A percentile compares a stretch with the other conserved stretches of the same genome.
phyloP scores from a whole-genome alignment of 2,329 filamentous ascomycete species.

The Fusarium irregulare region DNA sequence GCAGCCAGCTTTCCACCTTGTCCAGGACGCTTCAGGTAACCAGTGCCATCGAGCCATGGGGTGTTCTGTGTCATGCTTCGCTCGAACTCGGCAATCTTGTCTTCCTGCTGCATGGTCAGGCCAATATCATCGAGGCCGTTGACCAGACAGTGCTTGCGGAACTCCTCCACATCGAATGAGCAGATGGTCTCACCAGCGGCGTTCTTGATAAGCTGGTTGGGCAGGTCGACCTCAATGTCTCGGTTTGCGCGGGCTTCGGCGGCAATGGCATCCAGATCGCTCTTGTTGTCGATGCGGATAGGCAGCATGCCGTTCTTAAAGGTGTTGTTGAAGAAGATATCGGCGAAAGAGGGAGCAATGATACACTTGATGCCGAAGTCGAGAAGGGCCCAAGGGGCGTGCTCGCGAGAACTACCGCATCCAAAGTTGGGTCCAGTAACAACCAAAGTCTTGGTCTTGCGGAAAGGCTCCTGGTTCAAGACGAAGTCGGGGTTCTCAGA shows the following conservation, averaged over 20 bases:
- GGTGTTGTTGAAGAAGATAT: slow-evolving; percentile 99
- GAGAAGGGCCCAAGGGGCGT: slow-evolving; percentile 95
- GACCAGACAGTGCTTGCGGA: slow-evolving; percentile 92
- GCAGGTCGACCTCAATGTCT: slow-evolving; percentile 90
- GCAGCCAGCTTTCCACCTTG: slow-evolving; percentile 66
- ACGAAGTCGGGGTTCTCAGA: slow-evolving; percentile 84
- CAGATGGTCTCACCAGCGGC: slow-evolving; percentile 78
- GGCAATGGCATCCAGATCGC: slow-evolving; percentile 75
- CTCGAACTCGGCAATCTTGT: slow-evolving; percentile 89
- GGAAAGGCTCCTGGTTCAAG: slow-evolving; percentile 90
- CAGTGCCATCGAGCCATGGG: slow-evolving; percentile 90
- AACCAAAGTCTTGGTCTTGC: slow-evolving; percentile 86
- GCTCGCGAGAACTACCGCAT: slow-evolving; percentile 91
- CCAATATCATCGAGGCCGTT: slow-evolving; percentile 97
- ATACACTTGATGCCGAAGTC: slow-evolving; percentile 97
- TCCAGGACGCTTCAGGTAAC: slow-evolving; percentile 75
- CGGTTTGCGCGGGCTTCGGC: slow-evolving; percentile 81
- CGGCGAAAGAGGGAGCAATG: slow-evolving; percentile 81
- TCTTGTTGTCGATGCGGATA: slow-evolving; percentile 76
- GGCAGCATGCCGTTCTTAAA: slow-evolving; percentile 99
- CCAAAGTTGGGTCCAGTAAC: slow-evolving; percentile 95
- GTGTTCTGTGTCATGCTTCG: slow-evolving; percentile 78
- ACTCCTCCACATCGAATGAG: slow-evolving; percentile 88
- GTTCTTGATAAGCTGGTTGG: slow-evolving; percentile 84
- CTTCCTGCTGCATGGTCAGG: slow-evolving; percentile 89